A percentile compares a stretch with the other conserved stretches of the same genome.
phyloP scores from a whole-genome alignment of 805 yeast genomes.

The Myxozyma monticola region DNA sequence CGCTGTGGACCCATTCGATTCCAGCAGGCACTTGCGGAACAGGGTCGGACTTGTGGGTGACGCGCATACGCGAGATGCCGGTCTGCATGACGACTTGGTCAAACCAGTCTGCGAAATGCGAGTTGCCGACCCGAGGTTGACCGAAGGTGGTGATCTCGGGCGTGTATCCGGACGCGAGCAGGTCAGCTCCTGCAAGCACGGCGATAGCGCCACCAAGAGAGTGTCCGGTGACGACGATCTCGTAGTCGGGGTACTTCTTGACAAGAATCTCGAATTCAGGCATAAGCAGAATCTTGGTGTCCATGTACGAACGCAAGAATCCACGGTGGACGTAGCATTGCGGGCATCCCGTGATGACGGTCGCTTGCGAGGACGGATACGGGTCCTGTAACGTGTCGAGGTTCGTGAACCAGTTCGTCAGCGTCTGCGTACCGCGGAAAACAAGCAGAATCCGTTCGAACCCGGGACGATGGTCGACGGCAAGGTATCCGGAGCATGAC shows the following conservation, averaged over 20 bases:
- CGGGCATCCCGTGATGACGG: constrained; percentile 41
- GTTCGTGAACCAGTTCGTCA: constrained; percentile 64
- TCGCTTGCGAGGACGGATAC: constrained; percentile 14
- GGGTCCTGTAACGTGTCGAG: constrained; percentile 40
- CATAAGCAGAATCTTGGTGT: constrained; percentile 42
- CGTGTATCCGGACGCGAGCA: constrained; percentile 52
- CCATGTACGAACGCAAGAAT: constrained; percentile 48
- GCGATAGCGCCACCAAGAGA: constrained; percentile 78
- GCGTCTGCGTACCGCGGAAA: constrained; percentile 64
- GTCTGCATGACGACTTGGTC: constrained; percentile 38
- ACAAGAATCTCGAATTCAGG: constrained; percentile 30
- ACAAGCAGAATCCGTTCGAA: constrained; percentile 40
- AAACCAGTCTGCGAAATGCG: constrained; percentile 50
- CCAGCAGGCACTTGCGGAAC: constrained; percentile 29
- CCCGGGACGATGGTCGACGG: constrained; percentile 45
- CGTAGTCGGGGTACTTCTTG: constrained; percentile 49
- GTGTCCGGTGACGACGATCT: constrained; percentile 64
- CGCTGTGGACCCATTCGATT: constrained; percentile 20
- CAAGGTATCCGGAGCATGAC: constrained; percentile 32
- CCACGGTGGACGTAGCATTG: constrained; percentile 67
- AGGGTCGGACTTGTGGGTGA: constrained; percentile 32
- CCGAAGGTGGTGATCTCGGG: constrained; percentile 63
- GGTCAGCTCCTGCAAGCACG: constrained; percentile 60
- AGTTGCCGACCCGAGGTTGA: constrained; percentile 65
- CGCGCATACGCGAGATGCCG: constrained; percentile 13